Conservation (phyloP, 768 basidiomycete genomes). For the Collybiopsis confluens region DNA sequence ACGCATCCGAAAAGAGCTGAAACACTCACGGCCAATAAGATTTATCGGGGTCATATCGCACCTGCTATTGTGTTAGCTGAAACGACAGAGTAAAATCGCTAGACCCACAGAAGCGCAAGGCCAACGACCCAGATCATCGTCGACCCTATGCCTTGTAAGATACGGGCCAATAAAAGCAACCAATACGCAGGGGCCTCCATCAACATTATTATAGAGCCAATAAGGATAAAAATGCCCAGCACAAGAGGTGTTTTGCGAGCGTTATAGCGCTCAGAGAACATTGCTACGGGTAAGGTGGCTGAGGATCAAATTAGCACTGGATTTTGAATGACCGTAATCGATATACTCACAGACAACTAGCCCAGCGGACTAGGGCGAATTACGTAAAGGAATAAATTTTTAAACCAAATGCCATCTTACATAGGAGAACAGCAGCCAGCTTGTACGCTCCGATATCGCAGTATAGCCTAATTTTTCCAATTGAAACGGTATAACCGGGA, state of each 20-base stretch:
- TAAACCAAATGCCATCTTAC: conserved; percentile 25
- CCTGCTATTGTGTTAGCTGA: conserved; percentile 21
- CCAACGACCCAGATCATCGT: conserved; percentile 63
- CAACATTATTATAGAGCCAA: conserved; percentile 54
- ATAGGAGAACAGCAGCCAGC: conserved; percentile 60
- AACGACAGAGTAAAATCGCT: not conserved
- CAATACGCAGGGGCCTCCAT: conserved; percentile 58
- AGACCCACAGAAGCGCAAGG: conserved; percentile 48
- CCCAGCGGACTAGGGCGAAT: conserved; percentile 43
- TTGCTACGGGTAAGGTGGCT: conserved; percentile 58
- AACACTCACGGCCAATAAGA: conserved; percentile 45
- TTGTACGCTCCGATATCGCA: conserved; percentile 44
- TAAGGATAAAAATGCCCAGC: conserved; percentile 43
- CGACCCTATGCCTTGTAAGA: conserved; percentile 57
- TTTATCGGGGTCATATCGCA: conserved; percentile 52
- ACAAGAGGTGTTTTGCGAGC: conserved; percentile 46
- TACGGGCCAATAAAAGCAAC: conserved; percentile 54
- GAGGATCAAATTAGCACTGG: not conserved
- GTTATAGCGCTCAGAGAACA: conserved; percentile 47
- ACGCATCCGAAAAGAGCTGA: not conserved
- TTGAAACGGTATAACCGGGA: conserved; percentile 63
- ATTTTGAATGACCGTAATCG: no score
- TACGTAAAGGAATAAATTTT: not conserved
- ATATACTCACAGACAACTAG: conserved; percentile 43
- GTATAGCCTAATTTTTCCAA: conserved; percentile 44